Percentiles rank a stretch among this genome's conserved stretches.
Conservation (phyloP, 2,329 filamentous ascomycete genomes). For the Pleurostoma richardsiae region DNA sequence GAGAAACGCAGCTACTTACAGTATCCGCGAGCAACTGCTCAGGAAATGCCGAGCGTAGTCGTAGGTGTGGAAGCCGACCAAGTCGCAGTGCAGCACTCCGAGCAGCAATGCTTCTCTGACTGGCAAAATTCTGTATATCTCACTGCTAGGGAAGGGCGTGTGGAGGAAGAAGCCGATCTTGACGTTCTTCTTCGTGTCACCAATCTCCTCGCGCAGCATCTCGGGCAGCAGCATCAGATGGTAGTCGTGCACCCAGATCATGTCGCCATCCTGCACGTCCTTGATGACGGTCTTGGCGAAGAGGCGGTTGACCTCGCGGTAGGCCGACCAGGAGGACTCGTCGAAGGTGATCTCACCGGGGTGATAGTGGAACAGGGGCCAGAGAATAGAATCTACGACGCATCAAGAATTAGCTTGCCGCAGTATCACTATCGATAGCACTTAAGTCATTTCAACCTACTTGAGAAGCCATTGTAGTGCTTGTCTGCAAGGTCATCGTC, state of each 20-base stretch:
- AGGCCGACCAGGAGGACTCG: constrained; percentile 88
- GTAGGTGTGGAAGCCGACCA: constrained; percentile 98
- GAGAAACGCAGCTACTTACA: constrained; percentile 43
- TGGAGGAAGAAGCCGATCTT: constrained; percentile 99
- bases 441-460: constrained; percentile 45
- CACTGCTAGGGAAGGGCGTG: constrained; percentile 92
- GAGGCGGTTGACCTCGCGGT: constrained; percentile 85
- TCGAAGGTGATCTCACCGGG: constrained; percentile 98
- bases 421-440: not conserved
- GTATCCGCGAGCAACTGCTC: constrained; percentile 90
- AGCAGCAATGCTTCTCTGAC: constrained; percentile 84
- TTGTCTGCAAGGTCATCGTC: constrained; percentile 89
- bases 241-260: constrained; percentile 98
- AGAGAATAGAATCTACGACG: constrained; percentile 80
- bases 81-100: constrained; percentile 85
- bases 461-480: constrained; percentile 98
- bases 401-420: constrained; percentile 1
- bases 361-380: constrained; percentile 98
- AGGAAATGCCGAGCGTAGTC: constrained; percentile 98
- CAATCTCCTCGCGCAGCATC: constrained; percentile 90
- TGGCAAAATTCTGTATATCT: constrained; percentile 93
- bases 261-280: constrained; percentile 86
- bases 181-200: constrained; percentile 76
- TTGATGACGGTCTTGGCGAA: constrained; percentile 85
- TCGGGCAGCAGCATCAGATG: constrained; percentile 95